These are phyloP conservation scores for Schizophyllum amplum DNA, from an alignment of 1,284 basidiomycete species.

Conservation along the genomic window DNA sequence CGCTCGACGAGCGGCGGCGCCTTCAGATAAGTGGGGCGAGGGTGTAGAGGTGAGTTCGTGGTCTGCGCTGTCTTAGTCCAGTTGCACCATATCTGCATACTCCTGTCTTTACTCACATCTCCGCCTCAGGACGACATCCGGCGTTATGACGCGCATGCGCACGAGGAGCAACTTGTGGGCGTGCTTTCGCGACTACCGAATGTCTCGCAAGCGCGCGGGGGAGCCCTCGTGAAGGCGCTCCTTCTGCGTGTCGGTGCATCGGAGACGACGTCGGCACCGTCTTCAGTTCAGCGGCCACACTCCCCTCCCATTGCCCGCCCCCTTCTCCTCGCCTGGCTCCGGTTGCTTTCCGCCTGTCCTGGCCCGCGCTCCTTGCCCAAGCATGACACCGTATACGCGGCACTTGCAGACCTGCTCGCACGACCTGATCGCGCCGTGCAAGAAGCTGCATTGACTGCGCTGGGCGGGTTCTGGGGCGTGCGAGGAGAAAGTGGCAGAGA, in stretches of 20 bases:
- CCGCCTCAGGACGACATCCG: conserved; percentile 44
- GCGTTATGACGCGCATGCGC: conserved; percentile 67
- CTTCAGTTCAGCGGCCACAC: too few relatives aligned
- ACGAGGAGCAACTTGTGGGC: conserved; percentile 72
- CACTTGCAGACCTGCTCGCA: too few relatives aligned
- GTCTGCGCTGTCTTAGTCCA: too few relatives aligned
- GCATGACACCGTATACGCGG: too few relatives aligned
- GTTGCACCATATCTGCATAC: background rate
- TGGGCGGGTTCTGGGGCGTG: conserved; percentile 30
- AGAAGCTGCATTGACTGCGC: too few relatives aligned
- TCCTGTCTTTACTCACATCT: too few relatives aligned
- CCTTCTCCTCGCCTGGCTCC: conserved; percentile 73
- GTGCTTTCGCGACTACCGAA: too few relatives aligned
- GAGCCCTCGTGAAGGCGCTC: too few relatives aligned
- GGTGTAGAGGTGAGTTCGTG: conserved; percentile 15
- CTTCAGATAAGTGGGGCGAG: conserved; percentile 22
- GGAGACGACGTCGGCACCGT: too few relatives aligned
- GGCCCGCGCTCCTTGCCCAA: too few relatives aligned
- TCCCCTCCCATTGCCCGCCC: conserved; percentile 39
- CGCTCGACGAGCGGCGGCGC: conserved; percentile 33
- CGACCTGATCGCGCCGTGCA: too few relatives aligned
- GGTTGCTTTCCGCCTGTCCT: conserved; percentile 52
- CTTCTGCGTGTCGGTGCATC: too few relatives aligned
- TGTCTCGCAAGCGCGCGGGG: conserved; percentile 30
- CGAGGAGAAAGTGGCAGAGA: conserved; percentile 12